Evolutionary conservation across 352 stramenopile genomes (phyloP).

Genomic region (Globisporangium canariense): DNA sequence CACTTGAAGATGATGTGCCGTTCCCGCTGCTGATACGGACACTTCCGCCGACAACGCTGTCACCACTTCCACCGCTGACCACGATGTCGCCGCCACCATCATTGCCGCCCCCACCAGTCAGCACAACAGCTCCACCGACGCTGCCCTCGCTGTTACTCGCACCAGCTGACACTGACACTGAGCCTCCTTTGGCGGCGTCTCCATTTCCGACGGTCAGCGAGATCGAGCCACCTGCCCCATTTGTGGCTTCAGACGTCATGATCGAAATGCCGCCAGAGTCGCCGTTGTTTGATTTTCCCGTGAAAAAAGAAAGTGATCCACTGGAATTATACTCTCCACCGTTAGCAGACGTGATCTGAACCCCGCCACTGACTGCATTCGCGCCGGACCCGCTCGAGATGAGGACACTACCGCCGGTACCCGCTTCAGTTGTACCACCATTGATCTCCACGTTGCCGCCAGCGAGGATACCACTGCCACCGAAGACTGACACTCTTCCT

Average conservation of each 20-base stretch:
- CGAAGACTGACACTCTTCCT: slow-evolving; percentile 20
- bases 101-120: slow-evolving; percentile 18
- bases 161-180: slow-evolving; percentile 3
- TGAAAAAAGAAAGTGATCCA: slow-evolving; percentile 24
- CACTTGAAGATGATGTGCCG: slow-evolving; percentile 18
- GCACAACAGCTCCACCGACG: slow-evolving; percentile 17
- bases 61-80: slow-evolving; percentile 19
- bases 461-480: slow-evolving; percentile 17
- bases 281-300: slow-evolving; percentile 20
- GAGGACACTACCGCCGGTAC: slow-evolving; percentile 18
- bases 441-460: slow-evolving; percentile 27
- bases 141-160: slow-evolving; percentile 5
- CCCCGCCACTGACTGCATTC: slow-evolving; percentile 20
- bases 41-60: slow-evolving; percentile 19
- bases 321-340: slow-evolving; percentile 17
- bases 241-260: slow-evolving; percentile 20
- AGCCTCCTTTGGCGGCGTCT: neutral
- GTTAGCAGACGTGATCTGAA: slow-evolving; percentile 19
- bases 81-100: slow-evolving; percentile 15
- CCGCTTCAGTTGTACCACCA: slow-evolving; percentile 21
- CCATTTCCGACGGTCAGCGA: slow-evolving; percentile 16
- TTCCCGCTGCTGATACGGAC: slow-evolving; percentile 21
- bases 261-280: slow-evolving; percentile 27
- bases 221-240: slow-evolving; percentile 26
- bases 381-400: slow-evolving; percentile 26